Conservation (phyloP, 176 grass and related monocot genomes). For the Oryza punctata region DNA sequence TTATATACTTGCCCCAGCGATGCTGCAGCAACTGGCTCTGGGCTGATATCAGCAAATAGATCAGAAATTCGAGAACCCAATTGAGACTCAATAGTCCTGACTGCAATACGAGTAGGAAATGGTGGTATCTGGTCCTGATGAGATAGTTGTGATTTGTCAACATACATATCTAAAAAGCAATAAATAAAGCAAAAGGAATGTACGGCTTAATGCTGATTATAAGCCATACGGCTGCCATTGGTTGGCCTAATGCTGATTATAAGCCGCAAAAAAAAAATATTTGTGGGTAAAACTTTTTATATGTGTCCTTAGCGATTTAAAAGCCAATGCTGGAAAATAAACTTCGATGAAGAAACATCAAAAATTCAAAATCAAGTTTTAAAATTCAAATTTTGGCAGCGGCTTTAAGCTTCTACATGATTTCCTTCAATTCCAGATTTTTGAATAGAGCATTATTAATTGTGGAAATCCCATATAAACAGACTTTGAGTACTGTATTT, state of each 20-base stretch:
- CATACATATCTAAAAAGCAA: constrained; percentile 22
- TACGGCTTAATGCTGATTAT: too few species aligned
- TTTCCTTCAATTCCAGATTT: not conserved
- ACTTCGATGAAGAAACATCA: too few species aligned
- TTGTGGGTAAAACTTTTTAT: too few species aligned
- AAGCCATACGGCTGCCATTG: too few species aligned
- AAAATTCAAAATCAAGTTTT: too few species aligned
- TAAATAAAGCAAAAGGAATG: not conserved
- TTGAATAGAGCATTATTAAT: not conserved
- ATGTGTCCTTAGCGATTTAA: too few species aligned
- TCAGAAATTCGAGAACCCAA: constrained; percentile 76
- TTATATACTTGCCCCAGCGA: constrained; percentile 98
- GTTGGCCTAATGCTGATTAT: too few species aligned
- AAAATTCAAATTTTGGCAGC: too few species aligned
- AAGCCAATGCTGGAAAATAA: too few species aligned
- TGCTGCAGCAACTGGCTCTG: constrained; percentile 84
- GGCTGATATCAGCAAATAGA: constrained; percentile 82
- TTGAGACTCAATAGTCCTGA: constrained; percentile 87
- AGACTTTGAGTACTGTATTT: not conserved
- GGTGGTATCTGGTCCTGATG: constrained; percentile 99
- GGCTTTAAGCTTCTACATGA: not conserved
- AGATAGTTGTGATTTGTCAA: constrained; percentile 27
- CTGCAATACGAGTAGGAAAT: constrained; percentile 71
- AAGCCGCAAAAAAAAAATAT: too few species aligned
- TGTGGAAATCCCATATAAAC: not conserved